phyloP scores from a whole-genome alignment of 2,329 filamentous ascomycete genomes.

The Diaporthe vexans region DNA sequence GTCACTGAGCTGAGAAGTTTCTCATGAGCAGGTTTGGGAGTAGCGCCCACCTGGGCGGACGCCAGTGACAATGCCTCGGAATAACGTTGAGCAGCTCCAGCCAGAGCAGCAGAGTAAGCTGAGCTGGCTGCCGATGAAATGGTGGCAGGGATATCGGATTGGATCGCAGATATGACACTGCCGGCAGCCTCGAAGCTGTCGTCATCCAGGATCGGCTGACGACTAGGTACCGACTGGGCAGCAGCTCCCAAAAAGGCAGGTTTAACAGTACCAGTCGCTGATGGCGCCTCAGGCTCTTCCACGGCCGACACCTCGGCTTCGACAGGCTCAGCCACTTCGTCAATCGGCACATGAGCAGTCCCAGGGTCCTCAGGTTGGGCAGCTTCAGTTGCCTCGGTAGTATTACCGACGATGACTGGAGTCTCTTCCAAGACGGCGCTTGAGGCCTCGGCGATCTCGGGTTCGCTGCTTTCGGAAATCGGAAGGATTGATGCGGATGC shows the following conservation, averaged over 20 bases:
- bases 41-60: constrained; percentile 77
- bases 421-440: constrained; percentile 51
- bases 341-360: constrained; percentile 42
- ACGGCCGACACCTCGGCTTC: constrained; percentile 38
- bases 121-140: constrained; percentile 47
- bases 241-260: constrained; percentile 65
- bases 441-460: constrained; percentile 39
- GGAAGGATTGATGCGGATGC: constrained; percentile 41
- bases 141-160: constrained; percentile 50
- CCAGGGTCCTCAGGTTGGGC: constrained; percentile 44
- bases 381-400: constrained; percentile 45
- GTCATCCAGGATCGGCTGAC: constrained; percentile 65
- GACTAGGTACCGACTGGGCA: constrained; percentile 63
- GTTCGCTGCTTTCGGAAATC: constrained; percentile 32
- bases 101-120: constrained; percentile 75
- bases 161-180: constrained; percentile 51
- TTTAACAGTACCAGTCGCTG: constrained; percentile 56
- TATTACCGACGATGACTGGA: constrained; percentile 49
- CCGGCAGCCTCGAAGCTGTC: constrained; percentile 57
- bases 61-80: constrained; percentile 76
- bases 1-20: constrained; percentile 78
- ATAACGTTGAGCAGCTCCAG: constrained; percentile 77
- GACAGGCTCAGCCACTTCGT: constrained; percentile 42
- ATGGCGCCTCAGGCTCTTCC: constrained; percentile 42
- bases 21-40: constrained; percentile 77